Conservation (phyloP, 345 rosid species). For the Eutrema yunnanense region DNA sequence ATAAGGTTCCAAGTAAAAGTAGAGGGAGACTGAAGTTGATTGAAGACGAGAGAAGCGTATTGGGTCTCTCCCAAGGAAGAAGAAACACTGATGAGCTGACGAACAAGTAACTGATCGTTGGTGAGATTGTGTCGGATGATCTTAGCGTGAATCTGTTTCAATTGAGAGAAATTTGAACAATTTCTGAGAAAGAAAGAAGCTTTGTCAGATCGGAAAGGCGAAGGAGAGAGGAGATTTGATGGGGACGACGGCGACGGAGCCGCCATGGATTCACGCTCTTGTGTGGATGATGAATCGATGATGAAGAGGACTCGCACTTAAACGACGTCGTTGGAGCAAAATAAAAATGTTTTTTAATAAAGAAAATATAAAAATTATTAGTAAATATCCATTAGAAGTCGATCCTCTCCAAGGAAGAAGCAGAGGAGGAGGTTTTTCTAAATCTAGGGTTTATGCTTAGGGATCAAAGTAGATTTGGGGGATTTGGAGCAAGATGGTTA, state of each 20-base stretch:
- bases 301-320: background rate
- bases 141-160: slow-evolving; percentile 54
- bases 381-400: background rate
- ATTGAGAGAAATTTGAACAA: slow-evolving; percentile 43
- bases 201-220: slow-evolving; percentile 33
- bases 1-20: slow-evolving; percentile 70
- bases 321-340: background rate
- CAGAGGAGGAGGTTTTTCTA: background rate
- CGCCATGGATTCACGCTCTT: slow-evolving; percentile 25
- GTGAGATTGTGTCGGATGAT: slow-evolving; percentile 45
- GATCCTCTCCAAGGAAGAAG: background rate
- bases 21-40: slow-evolving; percentile 34
- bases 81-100: slow-evolving; percentile 48
- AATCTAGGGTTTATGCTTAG: slow-evolving; percentile 9
- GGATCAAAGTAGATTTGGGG: background rate
- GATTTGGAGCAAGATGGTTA: slow-evolving; percentile 39
- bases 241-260: slow-evolving; percentile 24
- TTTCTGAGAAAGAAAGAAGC: slow-evolving; percentile 39
- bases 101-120: slow-evolving; percentile 45
- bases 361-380: background rate
- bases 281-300: slow-evolving; percentile 18
- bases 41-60: slow-evolving; percentile 49
- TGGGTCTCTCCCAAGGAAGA: slow-evolving; percentile 39
- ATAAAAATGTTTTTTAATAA: background rate
- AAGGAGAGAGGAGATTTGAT: slow-evolving; percentile 16